These are phyloP conservation scores for Pseudoperonospora humuli DNA, from an alignment of 352 stramenopile species.

Conservation along the genomic window DNA sequence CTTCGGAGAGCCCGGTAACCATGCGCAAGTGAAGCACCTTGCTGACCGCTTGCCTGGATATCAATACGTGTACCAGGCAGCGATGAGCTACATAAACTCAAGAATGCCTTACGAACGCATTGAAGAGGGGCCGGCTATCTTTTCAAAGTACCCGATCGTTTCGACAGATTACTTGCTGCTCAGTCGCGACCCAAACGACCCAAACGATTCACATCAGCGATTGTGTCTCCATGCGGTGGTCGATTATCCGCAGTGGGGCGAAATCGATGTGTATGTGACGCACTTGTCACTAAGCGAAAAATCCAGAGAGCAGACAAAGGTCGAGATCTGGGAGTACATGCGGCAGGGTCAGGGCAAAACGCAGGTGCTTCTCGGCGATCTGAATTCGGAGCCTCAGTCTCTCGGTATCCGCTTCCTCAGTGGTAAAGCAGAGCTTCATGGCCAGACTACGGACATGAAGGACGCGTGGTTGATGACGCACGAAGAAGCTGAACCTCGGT, in stretches of 20 bases:
- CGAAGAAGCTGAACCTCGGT: conserved; percentile 51
- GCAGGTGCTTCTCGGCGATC: conserved; percentile 75
- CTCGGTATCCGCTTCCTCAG: conserved; percentile 72
- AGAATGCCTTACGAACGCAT: conserved; percentile 59
- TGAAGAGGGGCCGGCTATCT: conserved; percentile 76
- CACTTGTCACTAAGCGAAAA: conserved; percentile 77
- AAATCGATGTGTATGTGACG: conserved; percentile 82
- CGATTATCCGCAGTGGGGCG: conserved; percentile 48
- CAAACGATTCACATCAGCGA: conserved; percentile 78
- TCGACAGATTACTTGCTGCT: conserved; percentile 77
- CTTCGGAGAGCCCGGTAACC: conserved; percentile 51
- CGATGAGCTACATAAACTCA: conserved; percentile 78
- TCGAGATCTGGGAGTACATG: conserved; percentile 82
- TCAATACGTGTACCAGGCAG: conserved; percentile 82
- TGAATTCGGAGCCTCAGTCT: conserved; percentile 84
- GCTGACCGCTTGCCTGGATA: conserved; percentile 47
- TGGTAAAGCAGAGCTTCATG: conserved; percentile 42
- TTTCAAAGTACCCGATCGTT: conserved; percentile 74
- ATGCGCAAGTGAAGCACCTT: conserved; percentile 77
- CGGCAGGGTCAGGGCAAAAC: conserved; percentile 44
- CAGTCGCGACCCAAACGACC: conserved; percentile 70
- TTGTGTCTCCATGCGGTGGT: conserved; percentile 77
- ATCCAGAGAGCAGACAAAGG: conserved; percentile 63
- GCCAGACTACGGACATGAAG: conserved; percentile 54
- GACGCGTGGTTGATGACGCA: conserved; percentile 72